These are phyloP conservation scores for Saccharomycopsis fibuligera DNA, from an alignment of 805 yeast species.

Conservation along the genomic window DNA sequence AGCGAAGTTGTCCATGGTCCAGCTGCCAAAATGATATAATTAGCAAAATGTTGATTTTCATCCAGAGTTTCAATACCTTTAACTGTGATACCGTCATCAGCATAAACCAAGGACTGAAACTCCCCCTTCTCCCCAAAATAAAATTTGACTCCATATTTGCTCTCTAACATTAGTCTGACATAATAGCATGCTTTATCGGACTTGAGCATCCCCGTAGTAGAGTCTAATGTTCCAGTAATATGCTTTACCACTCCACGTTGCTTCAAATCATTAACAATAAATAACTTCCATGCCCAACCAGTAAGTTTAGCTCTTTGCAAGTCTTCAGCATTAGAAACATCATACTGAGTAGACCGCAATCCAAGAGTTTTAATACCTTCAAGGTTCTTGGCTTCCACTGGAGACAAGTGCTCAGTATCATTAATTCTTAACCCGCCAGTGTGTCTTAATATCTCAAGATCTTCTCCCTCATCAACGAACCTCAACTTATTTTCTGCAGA, in stretches of 20 bases:
- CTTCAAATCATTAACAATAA: conserved; percentile 24
- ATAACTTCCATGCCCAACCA: conserved; percentile 22
- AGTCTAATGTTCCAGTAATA: conserved; percentile 26
- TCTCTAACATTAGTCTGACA: conserved; percentile 25
- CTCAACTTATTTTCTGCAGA: neutral
- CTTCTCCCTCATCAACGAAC: conserved; percentile 23
- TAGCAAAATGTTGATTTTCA: conserved; percentile 25
- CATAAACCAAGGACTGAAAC: conserved; percentile 19
- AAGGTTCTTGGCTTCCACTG: conserved; percentile 24
- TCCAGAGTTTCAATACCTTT: conserved; percentile 28
- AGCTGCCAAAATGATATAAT: conserved; percentile 26
- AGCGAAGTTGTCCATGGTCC: conserved; percentile 30
- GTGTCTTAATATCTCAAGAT: conserved; percentile 25
- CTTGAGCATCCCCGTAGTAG: conserved; percentile 28
- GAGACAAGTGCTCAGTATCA: conserved; percentile 23
- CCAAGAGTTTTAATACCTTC: conserved; percentile 19
- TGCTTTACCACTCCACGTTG: conserved; percentile 15
- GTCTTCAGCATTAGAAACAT: conserved; percentile 24
- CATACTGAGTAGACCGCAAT: conserved; percentile 19
- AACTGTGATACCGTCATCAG: conserved; percentile 22
- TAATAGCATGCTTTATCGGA: conserved; percentile 31
- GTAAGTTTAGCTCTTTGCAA: conserved; percentile 22
- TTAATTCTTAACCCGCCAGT: conserved; percentile 26
- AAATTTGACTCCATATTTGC: conserved; percentile 24
- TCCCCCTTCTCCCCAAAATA: conserved; percentile 20